phyloP scores from a whole-genome alignment of 2,329 filamentous ascomycete species.

The Venturia pyrina region DNA sequence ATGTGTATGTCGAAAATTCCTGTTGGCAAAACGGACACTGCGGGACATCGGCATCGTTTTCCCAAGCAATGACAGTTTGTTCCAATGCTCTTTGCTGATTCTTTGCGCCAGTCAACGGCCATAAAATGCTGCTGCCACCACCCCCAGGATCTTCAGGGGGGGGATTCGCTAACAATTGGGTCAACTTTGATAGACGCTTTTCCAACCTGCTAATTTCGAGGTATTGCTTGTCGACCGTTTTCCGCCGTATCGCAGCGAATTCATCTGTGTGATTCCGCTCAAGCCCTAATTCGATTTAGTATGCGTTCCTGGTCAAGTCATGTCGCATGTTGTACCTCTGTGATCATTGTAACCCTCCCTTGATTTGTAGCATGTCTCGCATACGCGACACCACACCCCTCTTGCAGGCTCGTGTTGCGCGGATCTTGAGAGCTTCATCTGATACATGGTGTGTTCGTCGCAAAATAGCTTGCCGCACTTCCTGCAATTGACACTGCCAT shows the following conservation, averaged over 20 bases:
- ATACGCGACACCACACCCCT: slow-evolving; percentile 89
- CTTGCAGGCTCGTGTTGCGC: slow-evolving; percentile 83
- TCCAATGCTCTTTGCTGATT: slow-evolving; percentile 73
- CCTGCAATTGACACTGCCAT: slow-evolving; percentile 73
- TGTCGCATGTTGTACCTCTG: slow-evolving; percentile 35
- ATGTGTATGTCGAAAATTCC: slow-evolving; percentile 87
- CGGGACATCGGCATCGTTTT: slow-evolving; percentile 72
- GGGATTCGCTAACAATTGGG: slow-evolving; percentile 67
- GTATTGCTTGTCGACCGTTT: slow-evolving; percentile 71
- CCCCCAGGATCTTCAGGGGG: slow-evolving; percentile 48
- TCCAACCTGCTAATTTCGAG: slow-evolving; percentile 84
- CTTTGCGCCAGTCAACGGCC: slow-evolving; percentile 50
- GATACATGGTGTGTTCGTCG: slow-evolving; percentile 98
- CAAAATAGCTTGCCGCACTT: slow-evolving; percentile 91
- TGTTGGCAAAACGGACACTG: slow-evolving; percentile 93
- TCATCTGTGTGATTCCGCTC: slow-evolving; percentile 60
- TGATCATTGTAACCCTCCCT: slow-evolving; percentile 92
- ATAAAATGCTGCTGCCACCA: slow-evolving; percentile 33
- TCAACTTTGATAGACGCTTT: slow-evolving; percentile 83
- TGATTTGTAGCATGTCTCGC: slow-evolving; percentile 98
- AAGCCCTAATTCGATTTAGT: slow-evolving; percentile 34
- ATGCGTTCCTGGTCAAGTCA: not conserved
- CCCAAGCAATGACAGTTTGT: slow-evolving; percentile 89
- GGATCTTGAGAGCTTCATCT: slow-evolving; percentile 90
- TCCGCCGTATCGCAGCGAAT: slow-evolving; percentile 63